phyloP scores from a whole-genome alignment of 331 rosid genomes.

The Saraca asoca region DNA sequence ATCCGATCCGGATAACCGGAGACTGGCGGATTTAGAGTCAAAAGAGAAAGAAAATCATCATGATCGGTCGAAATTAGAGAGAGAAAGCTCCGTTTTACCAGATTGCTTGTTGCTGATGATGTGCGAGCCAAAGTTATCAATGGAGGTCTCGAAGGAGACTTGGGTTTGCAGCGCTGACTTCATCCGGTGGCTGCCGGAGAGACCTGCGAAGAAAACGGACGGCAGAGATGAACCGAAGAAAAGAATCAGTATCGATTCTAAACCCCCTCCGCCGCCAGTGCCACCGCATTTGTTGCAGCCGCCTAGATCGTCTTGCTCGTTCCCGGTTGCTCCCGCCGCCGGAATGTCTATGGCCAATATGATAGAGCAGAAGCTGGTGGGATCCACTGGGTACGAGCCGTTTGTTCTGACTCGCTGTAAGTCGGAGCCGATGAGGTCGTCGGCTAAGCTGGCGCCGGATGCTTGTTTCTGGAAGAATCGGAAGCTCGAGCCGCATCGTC shows the following conservation, averaged over 20 bases:
- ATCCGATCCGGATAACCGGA: background rate
- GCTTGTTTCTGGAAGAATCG: constrained; percentile 83
- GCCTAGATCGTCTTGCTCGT: constrained; percentile 78
- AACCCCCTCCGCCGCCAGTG: constrained; percentile 34
- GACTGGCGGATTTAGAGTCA: constrained; percentile 19
- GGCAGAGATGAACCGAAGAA: constrained; percentile 42
- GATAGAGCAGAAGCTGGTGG: constrained; percentile 78
- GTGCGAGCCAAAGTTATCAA: constrained; percentile 93
- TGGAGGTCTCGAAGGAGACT: constrained; percentile 96
- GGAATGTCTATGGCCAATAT: constrained; percentile 59
- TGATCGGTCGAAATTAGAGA: constrained; percentile 24
- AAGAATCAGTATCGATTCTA: constrained; percentile 36
- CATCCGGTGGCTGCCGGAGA: constrained; percentile 75
- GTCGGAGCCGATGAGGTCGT: constrained; percentile 89
- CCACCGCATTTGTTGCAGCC: constrained; percentile 58
- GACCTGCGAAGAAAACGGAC: constrained; percentile 42
- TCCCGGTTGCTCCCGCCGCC: constrained; percentile 32
- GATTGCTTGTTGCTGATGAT: constrained; percentile 92
- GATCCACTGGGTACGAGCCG: constrained; percentile 73
- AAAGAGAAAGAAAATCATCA: constrained; percentile 39
- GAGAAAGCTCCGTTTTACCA: constrained; percentile 48
- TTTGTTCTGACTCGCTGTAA: constrained; percentile 85
- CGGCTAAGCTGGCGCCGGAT: constrained; percentile 68
- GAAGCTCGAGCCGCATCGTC: constrained; percentile 71
- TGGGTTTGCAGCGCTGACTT: constrained; percentile 94